phyloP scores from a whole-genome alignment of 2,329 filamentous ascomycete genomes.

The Aotearoamyces nothofagi region DNA sequence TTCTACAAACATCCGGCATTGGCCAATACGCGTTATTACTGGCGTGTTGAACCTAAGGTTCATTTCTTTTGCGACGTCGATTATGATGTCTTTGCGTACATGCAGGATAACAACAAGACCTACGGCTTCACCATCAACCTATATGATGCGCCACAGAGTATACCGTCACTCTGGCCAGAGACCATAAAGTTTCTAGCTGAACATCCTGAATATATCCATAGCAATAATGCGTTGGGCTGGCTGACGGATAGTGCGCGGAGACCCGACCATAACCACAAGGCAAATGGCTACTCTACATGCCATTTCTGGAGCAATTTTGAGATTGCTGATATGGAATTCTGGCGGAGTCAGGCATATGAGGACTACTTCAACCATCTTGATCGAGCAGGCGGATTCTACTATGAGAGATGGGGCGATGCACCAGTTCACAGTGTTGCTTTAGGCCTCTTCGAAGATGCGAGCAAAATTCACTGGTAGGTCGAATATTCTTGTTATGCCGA shows the following conservation, averaged over 20 bases:
- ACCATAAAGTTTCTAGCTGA: slow-evolving; percentile 79
- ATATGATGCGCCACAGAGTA: slow-evolving; percentile 79
- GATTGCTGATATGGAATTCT: slow-evolving; percentile 85
- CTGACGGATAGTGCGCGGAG: slow-evolving; percentile 63
- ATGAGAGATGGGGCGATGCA: slow-evolving; percentile 96
- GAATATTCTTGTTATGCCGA: too few species aligned
- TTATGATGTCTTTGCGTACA: slow-evolving; percentile 96
- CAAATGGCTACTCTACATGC: slow-evolving; percentile 91
- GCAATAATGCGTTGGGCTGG: slow-evolving; percentile 81
- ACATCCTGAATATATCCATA: slow-evolving; percentile 65
- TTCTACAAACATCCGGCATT: slow-evolving; percentile 96
- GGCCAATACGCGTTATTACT: slow-evolving; percentile 76
- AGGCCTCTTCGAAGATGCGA: slow-evolving; percentile 80
- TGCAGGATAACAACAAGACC: slow-evolving; percentile 96
- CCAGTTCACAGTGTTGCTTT: slow-evolving; percentile 91
- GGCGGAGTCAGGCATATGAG: slow-evolving; percentile 78
- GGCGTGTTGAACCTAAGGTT: slow-evolving; percentile 96
- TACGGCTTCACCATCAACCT: slow-evolving; percentile 98
- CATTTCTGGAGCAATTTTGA: slow-evolving; percentile 99
- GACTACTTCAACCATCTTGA: slow-evolving; percentile 96
- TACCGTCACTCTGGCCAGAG: slow-evolving; percentile 88
- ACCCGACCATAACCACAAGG: slow-evolving; percentile 64
- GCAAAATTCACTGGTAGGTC: slow-evolving; percentile 83
- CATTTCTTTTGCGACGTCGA: slow-evolving; percentile 99
- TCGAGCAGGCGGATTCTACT: slow-evolving; percentile 91